Evolutionary conservation across 2,329 filamentous ascomycete species (phyloP), one percentile per base, ranked within the genome.

Genomic region (Colletotrichum chrysophilum): DNA sequence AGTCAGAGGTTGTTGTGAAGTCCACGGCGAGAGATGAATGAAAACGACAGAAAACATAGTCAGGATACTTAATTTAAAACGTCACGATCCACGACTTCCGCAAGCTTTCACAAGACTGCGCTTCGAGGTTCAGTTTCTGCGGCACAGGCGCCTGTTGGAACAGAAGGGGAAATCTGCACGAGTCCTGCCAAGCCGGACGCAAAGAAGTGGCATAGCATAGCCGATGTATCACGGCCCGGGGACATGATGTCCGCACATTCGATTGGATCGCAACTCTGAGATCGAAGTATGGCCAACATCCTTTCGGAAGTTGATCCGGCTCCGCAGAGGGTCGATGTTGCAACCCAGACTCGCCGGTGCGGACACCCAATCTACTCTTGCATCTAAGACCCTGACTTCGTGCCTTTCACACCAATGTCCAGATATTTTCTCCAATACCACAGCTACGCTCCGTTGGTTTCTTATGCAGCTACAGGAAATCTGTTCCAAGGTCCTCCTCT

Each of bases 1-100:
- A 72, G 10, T 75, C 73, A 1, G 73, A 75, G 18, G 73, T 75
- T 24, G 36, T 73, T 5, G 43, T 75, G 3, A 67, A 75, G 43
- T 75, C 73, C 16, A 75, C 73, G 16, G 69, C 30, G 30, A 52
- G 68, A n/a, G 30, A 60, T 9, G 26, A 60, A 30, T 18, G 26
- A 60, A 60, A 60, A 16, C 26, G 6, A 60, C 56, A 56, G 16
- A 30, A 26, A 60, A 43, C 38, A 43, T 43, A n/a, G 38, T n/a
- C 18, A 43, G 18, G 38, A 43, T 43, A n/a, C 38, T 43, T 43
- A 43, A 43, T 43, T 43, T n/a, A 10, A 43, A 43, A 43, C 18
- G 4, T 43, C 9, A n/a, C 9, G 18, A 43, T 43, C 38, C 38
- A 43, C 8, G 38, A n/a, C 38, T 43, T 43, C 9, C 2, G 18